Conservation (phyloP, 495 filamentous ascomycete species). For the Amorphotheca resinae region DNA sequence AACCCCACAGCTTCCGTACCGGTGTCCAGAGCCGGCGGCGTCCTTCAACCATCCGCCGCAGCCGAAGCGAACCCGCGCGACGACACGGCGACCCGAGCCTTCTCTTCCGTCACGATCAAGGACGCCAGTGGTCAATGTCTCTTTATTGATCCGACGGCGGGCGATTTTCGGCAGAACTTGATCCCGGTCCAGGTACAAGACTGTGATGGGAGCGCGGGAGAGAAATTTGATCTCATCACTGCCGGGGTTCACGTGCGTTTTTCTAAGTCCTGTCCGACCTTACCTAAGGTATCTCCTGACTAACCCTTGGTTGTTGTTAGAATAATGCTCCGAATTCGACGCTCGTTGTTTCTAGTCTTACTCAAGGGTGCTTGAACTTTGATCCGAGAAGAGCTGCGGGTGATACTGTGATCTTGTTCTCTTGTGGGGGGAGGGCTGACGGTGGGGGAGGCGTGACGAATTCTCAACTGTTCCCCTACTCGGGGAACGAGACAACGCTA, state of each 20-base stretch:
- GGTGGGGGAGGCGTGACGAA: conserved; percentile 23
- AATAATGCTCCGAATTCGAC: conserved; percentile 28
- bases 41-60: conserved; percentile 33
- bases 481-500: conserved; percentile 17
- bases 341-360: conserved; percentile 28
- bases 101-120: conserved; percentile 33
- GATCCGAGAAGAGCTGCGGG: conserved; percentile 30
- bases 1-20: conserved; percentile 37
- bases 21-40: conserved; percentile 37
- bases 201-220: conserved; percentile 33
- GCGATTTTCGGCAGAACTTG: conserved; percentile 43
- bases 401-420: conserved; percentile 38
- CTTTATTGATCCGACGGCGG: conserved; percentile 39
- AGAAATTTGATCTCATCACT: conserved; percentile 44
- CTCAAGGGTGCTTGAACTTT: conserved; percentile 39
- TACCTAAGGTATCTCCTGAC: background rate
- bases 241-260: conserved; percentile 27
- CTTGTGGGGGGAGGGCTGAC: conserved; percentile 40
- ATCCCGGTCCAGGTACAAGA: conserved; percentile 35
- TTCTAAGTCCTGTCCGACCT: too few species aligned
- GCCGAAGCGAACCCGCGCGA: conserved; percentile 35
- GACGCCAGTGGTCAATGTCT: conserved; percentile 35
- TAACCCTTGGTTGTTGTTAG: background rate
- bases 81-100: conserved; percentile 33
- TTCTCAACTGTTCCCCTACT: conserved; percentile 15